These are phyloP conservation scores for Psilocybe cubensis DNA, from an alignment of 768 basidiomycete species.

Conservation along the genomic window DNA sequence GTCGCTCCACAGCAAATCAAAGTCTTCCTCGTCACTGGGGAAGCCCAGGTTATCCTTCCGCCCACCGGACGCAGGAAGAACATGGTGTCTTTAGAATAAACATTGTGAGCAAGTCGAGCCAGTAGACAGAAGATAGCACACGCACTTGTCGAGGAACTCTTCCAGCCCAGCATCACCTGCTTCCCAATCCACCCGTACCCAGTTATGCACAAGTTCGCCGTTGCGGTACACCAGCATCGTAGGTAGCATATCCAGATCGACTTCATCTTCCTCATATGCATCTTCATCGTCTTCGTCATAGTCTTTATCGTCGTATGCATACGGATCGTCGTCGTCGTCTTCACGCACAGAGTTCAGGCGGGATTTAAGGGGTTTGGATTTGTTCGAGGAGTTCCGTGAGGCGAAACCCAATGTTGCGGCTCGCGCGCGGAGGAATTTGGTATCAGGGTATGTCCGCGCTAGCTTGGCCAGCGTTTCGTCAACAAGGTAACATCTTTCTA, in stretches of 20 bases:
- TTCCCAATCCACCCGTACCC: constrained; percentile 91
- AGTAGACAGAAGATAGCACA: constrained; percentile 5
- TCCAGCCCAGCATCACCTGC: constrained; percentile 69
- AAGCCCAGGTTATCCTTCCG: constrained; percentile 49
- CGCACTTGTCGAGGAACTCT: constrained; percentile 67
- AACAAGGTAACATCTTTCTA: constrained; percentile 73
- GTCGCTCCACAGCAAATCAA: constrained; percentile 57
- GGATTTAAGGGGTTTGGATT: constrained; percentile 23
- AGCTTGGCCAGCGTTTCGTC: constrained; percentile 71
- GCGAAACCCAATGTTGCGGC: constrained; percentile 79
- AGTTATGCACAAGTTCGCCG: constrained; percentile 84
- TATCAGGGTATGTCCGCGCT: constrained; percentile 69
- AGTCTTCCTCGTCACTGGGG: constrained; percentile 56
- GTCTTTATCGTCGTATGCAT: constrained; percentile 38
- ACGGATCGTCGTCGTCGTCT: constrained; percentile 52
- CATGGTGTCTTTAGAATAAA: constrained; percentile 24
- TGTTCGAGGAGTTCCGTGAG: constrained; percentile 22
- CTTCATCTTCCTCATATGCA: constrained; percentile 57
- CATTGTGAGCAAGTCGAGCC: neutral
- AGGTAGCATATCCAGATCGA: constrained; percentile 81
- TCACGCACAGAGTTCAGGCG: constrained; percentile 25
- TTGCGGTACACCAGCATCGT: constrained; percentile 79
- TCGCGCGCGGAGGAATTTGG: constrained; percentile 84
- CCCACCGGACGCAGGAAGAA: constrained; percentile 25
- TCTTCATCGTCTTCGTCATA: constrained; percentile 49